A percentile compares a stretch with the other conserved stretches of the same genome.
Evolutionary conservation across 257 asterid species (phyloP).

Genomic region (Solanum bulbocastanum): DNA sequence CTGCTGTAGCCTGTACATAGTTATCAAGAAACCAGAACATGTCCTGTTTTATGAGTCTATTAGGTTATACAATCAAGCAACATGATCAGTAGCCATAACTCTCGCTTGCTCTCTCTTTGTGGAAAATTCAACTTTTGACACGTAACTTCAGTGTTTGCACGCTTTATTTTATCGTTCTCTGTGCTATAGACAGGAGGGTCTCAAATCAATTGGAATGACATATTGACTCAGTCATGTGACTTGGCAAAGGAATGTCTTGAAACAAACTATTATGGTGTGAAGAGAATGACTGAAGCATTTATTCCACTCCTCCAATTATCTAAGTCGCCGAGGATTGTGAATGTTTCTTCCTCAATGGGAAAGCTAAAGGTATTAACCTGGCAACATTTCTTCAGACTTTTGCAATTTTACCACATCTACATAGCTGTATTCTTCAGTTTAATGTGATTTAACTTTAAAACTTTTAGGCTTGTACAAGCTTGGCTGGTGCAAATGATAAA

Average conservation of each 20-base stretch:
- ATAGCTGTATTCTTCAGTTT: background rate
- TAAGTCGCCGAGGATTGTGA: slow-evolving; percentile 36
- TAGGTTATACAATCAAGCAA: background rate
- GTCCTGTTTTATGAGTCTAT: background rate
- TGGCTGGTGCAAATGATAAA: background rate
- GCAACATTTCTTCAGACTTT: background rate
- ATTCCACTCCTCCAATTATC: slow-evolving; percentile 30
- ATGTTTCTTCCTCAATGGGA: slow-evolving; percentile 38
- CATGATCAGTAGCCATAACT: background rate
- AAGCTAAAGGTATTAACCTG: slow-evolving; percentile 19
- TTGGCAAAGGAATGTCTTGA: slow-evolving; percentile 25
- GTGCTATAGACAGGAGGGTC: slow-evolving; percentile 9
- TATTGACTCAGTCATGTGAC: slow-evolving; percentile 13
- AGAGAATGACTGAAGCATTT: slow-evolving; percentile 22
- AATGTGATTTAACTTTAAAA: background rate
- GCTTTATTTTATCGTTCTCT: background rate
- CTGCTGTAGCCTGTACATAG: background rate
- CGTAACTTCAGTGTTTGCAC: background rate
- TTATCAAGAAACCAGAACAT: background rate
- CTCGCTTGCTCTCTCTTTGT: background rate
- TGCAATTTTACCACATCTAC: background rate
- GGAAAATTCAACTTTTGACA: background rate
- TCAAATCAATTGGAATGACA: slow-evolving; percentile 9
- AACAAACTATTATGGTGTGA: slow-evolving; percentile 37
- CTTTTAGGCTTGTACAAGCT: background rate